phyloP scores from a whole-genome alignment of 371 early-diverging fungal species.

The Mycotypha africana region DNA sequence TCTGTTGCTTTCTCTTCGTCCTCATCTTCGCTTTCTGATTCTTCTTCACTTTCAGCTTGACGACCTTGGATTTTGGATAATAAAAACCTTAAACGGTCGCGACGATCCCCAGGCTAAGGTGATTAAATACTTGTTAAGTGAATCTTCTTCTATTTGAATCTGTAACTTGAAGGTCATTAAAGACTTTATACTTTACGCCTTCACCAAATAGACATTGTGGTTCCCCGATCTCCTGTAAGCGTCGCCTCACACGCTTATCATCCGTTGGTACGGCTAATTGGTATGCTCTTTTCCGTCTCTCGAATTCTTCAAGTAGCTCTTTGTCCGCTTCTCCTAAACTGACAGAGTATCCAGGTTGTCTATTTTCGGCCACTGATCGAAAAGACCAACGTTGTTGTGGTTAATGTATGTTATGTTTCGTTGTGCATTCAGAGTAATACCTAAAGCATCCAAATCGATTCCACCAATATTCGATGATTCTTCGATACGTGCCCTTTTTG shows the following conservation, averaged over 20 bases:
- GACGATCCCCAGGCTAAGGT: constrained; percentile 84
- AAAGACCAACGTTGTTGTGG: no score
- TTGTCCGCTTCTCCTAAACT: constrained; percentile 62
- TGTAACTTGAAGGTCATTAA: no score
- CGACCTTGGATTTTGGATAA: constrained; percentile 54
- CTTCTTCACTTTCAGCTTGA: constrained; percentile 44
- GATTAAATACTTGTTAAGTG: no score
- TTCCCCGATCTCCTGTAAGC: constrained; percentile 74
- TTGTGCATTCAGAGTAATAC: no score
- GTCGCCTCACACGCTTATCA: constrained; percentile 72
- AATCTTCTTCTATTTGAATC: no score
- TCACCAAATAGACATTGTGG: constrained; percentile 93
- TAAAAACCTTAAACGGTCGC: constrained; percentile 76
- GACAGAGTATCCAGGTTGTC: constrained; percentile 40
- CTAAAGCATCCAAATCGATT: constrained; percentile 39
- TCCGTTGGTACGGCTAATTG: constrained; percentile 90
- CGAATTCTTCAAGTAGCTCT: constrained; percentile 79
- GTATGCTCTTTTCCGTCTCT: constrained; percentile 74
- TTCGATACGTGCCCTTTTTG: constrained; percentile 22
- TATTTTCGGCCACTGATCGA: constrained; percentile 13
- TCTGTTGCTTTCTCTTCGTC: constrained; percentile 40
- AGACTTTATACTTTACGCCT: constrained; percentile 57
- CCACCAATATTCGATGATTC: constrained; percentile 19
- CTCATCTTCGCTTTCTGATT: constrained; percentile 40
- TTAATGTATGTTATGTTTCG: not conserved